phyloP scores from a whole-genome alignment of 2,329 filamentous ascomycete genomes.

The Colletotrichum godetiae region DNA sequence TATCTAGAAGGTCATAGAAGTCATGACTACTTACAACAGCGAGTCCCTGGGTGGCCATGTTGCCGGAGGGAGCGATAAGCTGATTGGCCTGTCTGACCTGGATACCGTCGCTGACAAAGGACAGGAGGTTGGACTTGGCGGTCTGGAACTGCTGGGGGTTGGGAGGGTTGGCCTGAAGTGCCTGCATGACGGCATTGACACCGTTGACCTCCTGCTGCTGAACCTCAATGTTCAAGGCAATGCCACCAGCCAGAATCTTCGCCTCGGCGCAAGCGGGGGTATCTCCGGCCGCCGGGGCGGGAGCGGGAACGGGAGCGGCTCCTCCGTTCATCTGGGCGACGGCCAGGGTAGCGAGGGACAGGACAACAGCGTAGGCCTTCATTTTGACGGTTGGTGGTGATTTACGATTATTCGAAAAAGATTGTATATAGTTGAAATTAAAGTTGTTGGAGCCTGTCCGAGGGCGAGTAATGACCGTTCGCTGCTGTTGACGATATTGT shows the following conservation, averaged over 20 bases:
- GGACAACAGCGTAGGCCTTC: conserved; percentile 31
- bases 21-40: conserved; percentile 19
- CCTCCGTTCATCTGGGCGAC: conserved; percentile 3
- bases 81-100: conserved; percentile 33
- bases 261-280: conserved; percentile 33
- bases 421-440: conserved; percentile 15
- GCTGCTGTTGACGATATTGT: conserved; percentile 21
- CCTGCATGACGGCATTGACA: conserved; percentile 21
- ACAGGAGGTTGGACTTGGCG: conserved; percentile 34
- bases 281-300: conserved; percentile 12
- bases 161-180: conserved; percentile 26
- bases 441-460: conserved; percentile 8
- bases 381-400: not conserved
- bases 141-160: conserved; percentile 34
- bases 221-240: conserved; percentile 32
- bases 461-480: conserved; percentile 28
- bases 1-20: fast-evolving
- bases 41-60: conserved; percentile 20
- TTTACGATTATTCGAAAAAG: conserved; percentile 4
- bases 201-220: conserved; percentile 32
- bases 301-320: conserved; percentile 1
- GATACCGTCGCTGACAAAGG: conserved; percentile 34
- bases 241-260: conserved; percentile 33
- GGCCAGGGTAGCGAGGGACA: conserved; percentile 23
- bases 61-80: conserved; percentile 30